Percentiles rank a stretch among this genome's conserved stretches.
phyloP scores from a whole-genome alignment of 2,329 filamentous ascomycete species.

The Claviceps pazoutovae region DNA sequence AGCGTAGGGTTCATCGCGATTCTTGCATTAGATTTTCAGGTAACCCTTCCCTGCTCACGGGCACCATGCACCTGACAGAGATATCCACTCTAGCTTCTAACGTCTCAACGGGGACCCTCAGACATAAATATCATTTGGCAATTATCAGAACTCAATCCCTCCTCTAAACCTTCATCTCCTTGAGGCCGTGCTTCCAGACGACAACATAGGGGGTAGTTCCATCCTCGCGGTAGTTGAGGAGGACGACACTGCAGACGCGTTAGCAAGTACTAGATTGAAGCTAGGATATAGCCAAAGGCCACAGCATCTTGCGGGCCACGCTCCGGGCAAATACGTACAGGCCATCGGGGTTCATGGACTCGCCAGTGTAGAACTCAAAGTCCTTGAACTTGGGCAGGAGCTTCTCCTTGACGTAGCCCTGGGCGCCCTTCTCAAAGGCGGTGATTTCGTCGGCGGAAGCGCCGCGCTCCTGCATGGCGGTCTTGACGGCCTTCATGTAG shows the following conservation, averaged over 20 bases:
- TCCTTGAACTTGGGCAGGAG: slow-evolving; percentile 81
- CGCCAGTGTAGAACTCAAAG: slow-evolving; percentile 86
- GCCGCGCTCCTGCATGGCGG: slow-evolving; percentile 47
- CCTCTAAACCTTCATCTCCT: slow-evolving; percentile 79
- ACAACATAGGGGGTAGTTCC: slow-evolving; percentile 80
- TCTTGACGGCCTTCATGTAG: slow-evolving; percentile 88
- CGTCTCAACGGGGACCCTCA: slow-evolving; percentile 5
- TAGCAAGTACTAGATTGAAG: too few relatives aligned
- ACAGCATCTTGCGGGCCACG: too few relatives aligned
- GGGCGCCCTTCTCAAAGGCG: slow-evolving; percentile 66
- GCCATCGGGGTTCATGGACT: slow-evolving; percentile 84
- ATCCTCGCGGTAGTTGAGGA: slow-evolving; percentile 97
- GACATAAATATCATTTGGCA: slow-evolving; percentile 3
- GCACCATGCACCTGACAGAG: too few relatives aligned
- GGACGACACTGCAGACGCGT: slow-evolving; percentile 49
- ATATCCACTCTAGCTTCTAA: not conserved
- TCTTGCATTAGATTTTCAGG: too few relatives aligned
- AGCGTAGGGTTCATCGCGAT: too few relatives aligned
- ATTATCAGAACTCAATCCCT: not conserved
- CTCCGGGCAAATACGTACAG: slow-evolving; percentile 49
- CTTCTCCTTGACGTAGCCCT: slow-evolving; percentile 65
- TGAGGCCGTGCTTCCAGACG: slow-evolving; percentile 90
- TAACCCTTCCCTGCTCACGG: too few relatives aligned
- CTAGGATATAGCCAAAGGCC: too few relatives aligned
- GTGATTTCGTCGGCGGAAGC: slow-evolving; percentile 53